A percentile compares a stretch with the other conserved stretches of the same genome.
These are phyloP conservation scores for Globisporangium nunn DNA, from an alignment of 352 stramenopile genomes.

Conservation along the genomic window DNA sequence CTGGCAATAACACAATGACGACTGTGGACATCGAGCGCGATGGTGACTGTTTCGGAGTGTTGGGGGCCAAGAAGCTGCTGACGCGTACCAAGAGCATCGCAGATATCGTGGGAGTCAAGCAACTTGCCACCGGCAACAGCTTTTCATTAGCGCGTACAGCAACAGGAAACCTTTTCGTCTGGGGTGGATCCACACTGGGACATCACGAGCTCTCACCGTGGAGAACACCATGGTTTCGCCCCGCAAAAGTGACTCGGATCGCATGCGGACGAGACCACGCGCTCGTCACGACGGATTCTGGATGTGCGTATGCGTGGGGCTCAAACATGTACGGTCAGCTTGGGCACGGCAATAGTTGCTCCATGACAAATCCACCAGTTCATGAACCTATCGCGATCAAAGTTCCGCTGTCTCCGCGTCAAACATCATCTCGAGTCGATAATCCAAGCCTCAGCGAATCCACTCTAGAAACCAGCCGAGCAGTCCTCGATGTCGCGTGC, in stretches of 20 bases:
- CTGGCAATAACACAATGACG: not conserved
- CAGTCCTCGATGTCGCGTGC: slow-evolving; percentile 40
- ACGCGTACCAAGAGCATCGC: slow-evolving; percentile 36
- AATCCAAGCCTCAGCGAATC: no score
- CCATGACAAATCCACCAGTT: slow-evolving; percentile 12
- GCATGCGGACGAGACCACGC: slow-evolving; percentile 41
- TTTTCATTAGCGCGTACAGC: slow-evolving; percentile 29
- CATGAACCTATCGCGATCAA: slow-evolving; percentile 13
- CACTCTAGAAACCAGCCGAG: not conserved
- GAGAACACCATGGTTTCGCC: slow-evolving; percentile 10
- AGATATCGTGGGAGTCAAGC: slow-evolving; percentile 26
- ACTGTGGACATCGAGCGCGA: slow-evolving; percentile 20
- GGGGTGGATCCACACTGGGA: slow-evolving; percentile 14
- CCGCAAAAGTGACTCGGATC: slow-evolving; percentile 26
- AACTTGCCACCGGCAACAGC: slow-evolving; percentile 27
- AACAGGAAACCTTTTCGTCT: slow-evolving; percentile 30
- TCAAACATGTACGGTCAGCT: slow-evolving; percentile 66
- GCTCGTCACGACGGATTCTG: slow-evolving; percentile 17
- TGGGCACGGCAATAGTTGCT: slow-evolving; percentile 22
- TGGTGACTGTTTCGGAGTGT: slow-evolving; percentile 46
- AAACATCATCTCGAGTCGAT: not conserved
- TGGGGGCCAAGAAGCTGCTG: slow-evolving; percentile 33
- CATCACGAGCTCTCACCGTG: slow-evolving; percentile 10
- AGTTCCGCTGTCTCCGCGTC: not conserved
- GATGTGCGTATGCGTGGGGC: slow-evolving; percentile 48